These are phyloP conservation scores for Pseudocercospora fijiensis DNA, from an alignment of 2,329 filamentous ascomycete genomes.

Conservation along the genomic window DNA sequence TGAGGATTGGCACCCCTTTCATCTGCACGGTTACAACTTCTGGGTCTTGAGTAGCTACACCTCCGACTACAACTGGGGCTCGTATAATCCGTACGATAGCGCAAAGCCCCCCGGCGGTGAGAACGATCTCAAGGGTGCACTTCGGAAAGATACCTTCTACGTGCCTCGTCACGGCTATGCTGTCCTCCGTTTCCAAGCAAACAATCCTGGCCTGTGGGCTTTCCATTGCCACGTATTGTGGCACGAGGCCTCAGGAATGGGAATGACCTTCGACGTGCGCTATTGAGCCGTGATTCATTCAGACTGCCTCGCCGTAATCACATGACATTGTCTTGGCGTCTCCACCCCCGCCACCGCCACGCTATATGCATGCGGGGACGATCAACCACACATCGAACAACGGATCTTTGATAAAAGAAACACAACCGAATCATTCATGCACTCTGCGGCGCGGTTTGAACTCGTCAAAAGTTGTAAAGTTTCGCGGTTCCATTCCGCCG, in stretches of 20 bases:
- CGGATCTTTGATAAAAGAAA: conserved; percentile 3
- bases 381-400: background rate
- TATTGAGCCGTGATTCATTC: background rate
- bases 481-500: conserved; percentile 3
- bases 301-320: background rate
- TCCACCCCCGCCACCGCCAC: background rate
- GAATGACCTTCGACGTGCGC: conserved; percentile 27
- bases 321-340: background rate
- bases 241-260: conserved; percentile 28
- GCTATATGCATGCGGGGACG: background rate
- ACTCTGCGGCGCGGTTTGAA: no score
- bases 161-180: conserved; percentile 41
- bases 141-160: conserved; percentile 40
- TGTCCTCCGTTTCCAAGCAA: conserved; percentile 38
- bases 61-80: conserved; percentile 28
- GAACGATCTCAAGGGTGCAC: conserved; percentile 22
- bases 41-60: conserved; percentile 31
- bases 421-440: conserved; percentile 3
- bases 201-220: conserved; percentile 43
- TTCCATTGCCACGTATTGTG: conserved; percentile 44
- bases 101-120: conserved; percentile 27
- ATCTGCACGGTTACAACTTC: conserved; percentile 41
- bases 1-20: conserved; percentile 52
- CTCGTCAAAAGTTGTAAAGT: no score
- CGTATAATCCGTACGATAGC: conserved; percentile 29